Evolutionary conservation across 2,329 filamentous ascomycete genomes (phyloP).

Genomic region (Colletotrichum brevisporum): DNA sequence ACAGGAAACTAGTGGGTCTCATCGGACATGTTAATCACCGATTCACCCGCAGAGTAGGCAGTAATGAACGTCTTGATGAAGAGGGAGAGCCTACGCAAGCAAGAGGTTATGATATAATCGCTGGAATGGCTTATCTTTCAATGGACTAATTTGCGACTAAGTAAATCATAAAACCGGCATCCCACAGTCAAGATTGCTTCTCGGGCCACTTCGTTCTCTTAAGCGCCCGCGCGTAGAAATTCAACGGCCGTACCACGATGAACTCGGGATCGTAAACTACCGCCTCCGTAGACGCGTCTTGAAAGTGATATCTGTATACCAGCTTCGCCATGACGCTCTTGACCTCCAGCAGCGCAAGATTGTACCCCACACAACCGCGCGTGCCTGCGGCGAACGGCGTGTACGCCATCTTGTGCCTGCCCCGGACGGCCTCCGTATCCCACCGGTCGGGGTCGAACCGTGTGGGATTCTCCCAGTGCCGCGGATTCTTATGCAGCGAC

Average conservation of each 20-base stretch:
- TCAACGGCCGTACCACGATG: conserved; percentile 41
- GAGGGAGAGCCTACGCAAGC: too few relatives aligned
- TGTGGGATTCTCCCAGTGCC: conserved; percentile 18
- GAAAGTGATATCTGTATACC: conserved; percentile 39
- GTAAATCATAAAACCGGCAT: background rate
- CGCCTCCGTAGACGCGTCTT: conserved; percentile 38
- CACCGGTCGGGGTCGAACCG: conserved; percentile 25
- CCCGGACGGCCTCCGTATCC: conserved; percentile 6
- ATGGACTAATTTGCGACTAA: background rate
- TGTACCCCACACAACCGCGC: conserved; percentile 24
- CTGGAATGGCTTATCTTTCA: background rate
- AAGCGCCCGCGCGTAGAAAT: conserved; percentile 42
- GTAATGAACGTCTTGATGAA: too few relatives aligned
- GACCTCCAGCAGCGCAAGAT: conserved; percentile 20
- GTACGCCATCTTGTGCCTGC: conserved; percentile 20
- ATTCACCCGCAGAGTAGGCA: too few relatives aligned
- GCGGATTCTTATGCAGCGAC: conserved; percentile 18
- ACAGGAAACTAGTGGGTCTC: too few relatives aligned
- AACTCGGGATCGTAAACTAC: conserved; percentile 44
- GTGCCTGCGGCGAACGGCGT: conserved; percentile 25
- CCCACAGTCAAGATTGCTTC: background rate
- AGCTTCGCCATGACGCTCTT: conserved; percentile 26
- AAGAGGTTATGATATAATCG: background rate
- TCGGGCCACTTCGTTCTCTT: conserved; percentile 15
- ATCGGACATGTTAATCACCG: too few relatives aligned